A percentile compares a stretch with the other conserved stretches of the same genome.
Conservation (phyloP, 495 filamentous ascomycete genomes). For the Aspergillus funiculosus region DNA sequence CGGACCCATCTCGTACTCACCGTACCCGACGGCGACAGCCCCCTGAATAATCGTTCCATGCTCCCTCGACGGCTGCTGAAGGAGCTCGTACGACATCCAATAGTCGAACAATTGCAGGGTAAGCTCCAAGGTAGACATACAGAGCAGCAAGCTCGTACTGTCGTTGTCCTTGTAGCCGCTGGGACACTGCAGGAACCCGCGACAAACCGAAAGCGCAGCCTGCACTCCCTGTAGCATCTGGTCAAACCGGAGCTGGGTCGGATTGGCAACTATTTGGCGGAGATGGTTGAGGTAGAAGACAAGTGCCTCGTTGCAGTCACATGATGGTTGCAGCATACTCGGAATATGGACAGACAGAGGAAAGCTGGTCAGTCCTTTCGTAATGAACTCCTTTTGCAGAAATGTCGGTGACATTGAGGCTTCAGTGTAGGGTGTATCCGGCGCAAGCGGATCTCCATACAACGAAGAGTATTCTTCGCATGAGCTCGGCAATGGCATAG, state of each 20-base stretch:
- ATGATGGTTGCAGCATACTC: constrained; percentile 18
- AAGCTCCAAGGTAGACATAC: constrained; percentile 32
- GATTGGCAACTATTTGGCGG: constrained; percentile 29
- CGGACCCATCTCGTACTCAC: constrained; percentile 35
- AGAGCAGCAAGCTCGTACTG: constrained; percentile 25
- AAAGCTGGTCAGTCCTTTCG: constrained; percentile 29
- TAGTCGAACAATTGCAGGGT: constrained; percentile 35
- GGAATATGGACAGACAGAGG: constrained; percentile 28
- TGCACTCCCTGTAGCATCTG: constrained; percentile 35
- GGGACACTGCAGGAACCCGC: constrained; percentile 33
- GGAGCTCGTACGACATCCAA: constrained; percentile 30
- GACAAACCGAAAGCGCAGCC: constrained; percentile 30
- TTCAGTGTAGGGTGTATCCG: constrained; percentile 22
- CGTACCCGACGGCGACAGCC: constrained; percentile 32
- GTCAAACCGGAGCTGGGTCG: constrained; percentile 32
- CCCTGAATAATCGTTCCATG: not conserved
- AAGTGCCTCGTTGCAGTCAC: constrained; percentile 35
- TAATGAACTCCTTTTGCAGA: constrained; percentile 27
- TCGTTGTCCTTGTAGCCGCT: constrained; percentile 33
- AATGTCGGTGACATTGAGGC: constrained; percentile 37
- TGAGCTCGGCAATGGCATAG: too few relatives aligned
- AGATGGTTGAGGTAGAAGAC: constrained; percentile 34
- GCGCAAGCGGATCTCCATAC: constrained; percentile 9
- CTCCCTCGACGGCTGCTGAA: constrained; percentile 12
- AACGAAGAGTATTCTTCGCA: constrained; percentile 12